Evolutionary conservation across 1,284 basidiomycete genomes (phyloP), one percentile per base, ranked within the genome.

Genomic region (Leccinum angustisporum): DNA sequence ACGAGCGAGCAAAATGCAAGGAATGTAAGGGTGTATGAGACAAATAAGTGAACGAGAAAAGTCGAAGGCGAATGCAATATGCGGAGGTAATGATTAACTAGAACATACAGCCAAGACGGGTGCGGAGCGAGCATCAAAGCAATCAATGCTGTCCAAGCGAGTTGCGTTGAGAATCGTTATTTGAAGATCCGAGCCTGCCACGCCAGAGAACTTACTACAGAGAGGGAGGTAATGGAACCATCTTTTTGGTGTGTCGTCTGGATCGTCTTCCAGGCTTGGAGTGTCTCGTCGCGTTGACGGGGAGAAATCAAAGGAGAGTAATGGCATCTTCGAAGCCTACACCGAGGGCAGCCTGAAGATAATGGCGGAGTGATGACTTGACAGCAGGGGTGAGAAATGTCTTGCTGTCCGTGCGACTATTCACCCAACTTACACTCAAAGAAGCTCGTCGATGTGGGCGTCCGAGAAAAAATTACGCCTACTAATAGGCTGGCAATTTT

Each of bases 1-100:
- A 90, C 86, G 63, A 93, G 83, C 13, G 90, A 90, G 6, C 83
- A 86, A 66, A 88, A 82, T 4, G 84, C 81, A 69, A 89, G 74
- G 70, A 91, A 87, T 1, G 85, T 84, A 51, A 92, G 80, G 43
- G 81, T 76, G 70, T 89, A 91, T 36, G 82, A 82, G 60, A 79
- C 70, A 27, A 80, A 53, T 1, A 91, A 73, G 68, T 92, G 89
- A 1, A 78, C 66, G 14, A 78, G 56, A 65, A 89, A 86, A 46
- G 76, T 69, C 13, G 76, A 54, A 6, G 83, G 77, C 33, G 80
- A 76, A 53, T 83, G 74, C 7, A 86, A 75, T 8, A 82, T 82
- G 56, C 79, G 77, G 48, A 89, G 79, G 70, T 91, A 83, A 68
- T 88, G 87, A 64, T 85, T 81, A 59, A 87, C 79, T 25, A 91